Evolutionary conservation across 169 alveolate genomes (phyloP).

Genomic region (Plasmodium billcollinsi): DNA sequence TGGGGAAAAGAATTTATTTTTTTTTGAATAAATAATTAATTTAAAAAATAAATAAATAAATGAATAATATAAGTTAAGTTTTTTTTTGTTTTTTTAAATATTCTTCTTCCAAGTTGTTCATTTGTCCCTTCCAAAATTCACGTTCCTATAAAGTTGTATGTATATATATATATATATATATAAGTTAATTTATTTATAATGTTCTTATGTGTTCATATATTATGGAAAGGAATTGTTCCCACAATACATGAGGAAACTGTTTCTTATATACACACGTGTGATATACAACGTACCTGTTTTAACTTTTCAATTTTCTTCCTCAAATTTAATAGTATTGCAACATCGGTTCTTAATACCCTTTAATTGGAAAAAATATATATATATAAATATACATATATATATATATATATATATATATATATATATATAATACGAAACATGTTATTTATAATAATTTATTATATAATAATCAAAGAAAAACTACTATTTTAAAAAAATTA

Average conservation of each 20-base stretch:
- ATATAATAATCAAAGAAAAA: too few relatives aligned
- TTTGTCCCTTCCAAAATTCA: conserved; percentile 52
- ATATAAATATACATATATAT: not conserved
- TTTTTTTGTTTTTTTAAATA: conserved; percentile 39
- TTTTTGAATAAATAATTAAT: too few relatives aligned
- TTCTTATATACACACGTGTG: too few relatives aligned
- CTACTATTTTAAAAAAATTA: too few relatives aligned
- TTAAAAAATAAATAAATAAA: too few relatives aligned
- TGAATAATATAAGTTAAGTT: not conserved
- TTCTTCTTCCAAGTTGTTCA: conserved; percentile 67
- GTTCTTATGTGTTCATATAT: too few relatives aligned
- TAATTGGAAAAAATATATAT: not conserved
- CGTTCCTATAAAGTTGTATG: conserved; percentile 25
- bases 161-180: not conserved
- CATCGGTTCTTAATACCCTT: conserved; percentile 72
- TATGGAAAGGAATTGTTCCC: not conserved
- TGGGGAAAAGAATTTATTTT: not conserved
- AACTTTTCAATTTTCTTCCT: conserved; percentile 68
- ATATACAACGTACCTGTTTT: conserved; percentile 32
- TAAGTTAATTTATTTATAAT: not conserved
- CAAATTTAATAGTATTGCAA: conserved; percentile 63
- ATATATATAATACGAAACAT: not conserved
- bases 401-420: not conserved
- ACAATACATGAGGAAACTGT: too few relatives aligned
- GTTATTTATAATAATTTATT: not conserved